phyloP scores from a whole-genome alignment of 108 stramenopile species.

The Discostella pseudostelligera region DNA sequence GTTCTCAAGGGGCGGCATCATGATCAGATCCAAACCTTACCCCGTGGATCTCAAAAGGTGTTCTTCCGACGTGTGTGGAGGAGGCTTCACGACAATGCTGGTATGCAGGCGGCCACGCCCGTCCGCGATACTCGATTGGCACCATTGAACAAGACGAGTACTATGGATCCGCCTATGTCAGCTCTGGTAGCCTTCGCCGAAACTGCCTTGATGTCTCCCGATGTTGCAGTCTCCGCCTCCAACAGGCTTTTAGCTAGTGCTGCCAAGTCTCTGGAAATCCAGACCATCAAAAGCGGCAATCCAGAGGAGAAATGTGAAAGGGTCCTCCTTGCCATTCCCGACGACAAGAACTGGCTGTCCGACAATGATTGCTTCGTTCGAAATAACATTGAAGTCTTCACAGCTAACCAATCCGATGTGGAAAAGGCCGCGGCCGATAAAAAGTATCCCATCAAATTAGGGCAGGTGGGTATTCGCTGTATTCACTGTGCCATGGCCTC shows the following conservation, averaged over 20 bases:
- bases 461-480: conserved; percentile 84
- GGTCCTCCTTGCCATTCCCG: conserved; percentile 72
- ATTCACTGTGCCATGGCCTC: conserved; percentile 62
- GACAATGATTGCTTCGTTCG: conserved; percentile 81
- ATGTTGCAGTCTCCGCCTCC: conserved; percentile 5
- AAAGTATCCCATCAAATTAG: conserved; percentile 72
- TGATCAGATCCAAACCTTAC: conserved; percentile 74
- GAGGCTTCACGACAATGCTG: conserved; percentile 72
- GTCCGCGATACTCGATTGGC: conserved; percentile 6
- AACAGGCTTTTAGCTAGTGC: conserved; percentile 19
- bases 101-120: conserved; percentile 15
- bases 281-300: neutral
- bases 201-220: conserved; percentile 13
- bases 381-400: conserved; percentile 79
- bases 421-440: conserved; percentile 50
- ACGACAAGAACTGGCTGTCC: conserved; percentile 87
- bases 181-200: neutral
- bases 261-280: conserved; percentile 1
- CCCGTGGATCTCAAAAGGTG: conserved; percentile 86
- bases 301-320: conserved; percentile 15
- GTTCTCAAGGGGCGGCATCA: conserved; percentile 71
- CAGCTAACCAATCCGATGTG: conserved; percentile 64
- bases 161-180: neutral
- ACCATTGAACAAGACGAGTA: neutral
- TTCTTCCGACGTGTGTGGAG: conserved; percentile 89